Evolutionary conservation across 2,329 filamentous ascomycete species (phyloP), one percentile per base, ranked within the genome.

Genomic region (Sphaerostilbella broomeana): DNA sequence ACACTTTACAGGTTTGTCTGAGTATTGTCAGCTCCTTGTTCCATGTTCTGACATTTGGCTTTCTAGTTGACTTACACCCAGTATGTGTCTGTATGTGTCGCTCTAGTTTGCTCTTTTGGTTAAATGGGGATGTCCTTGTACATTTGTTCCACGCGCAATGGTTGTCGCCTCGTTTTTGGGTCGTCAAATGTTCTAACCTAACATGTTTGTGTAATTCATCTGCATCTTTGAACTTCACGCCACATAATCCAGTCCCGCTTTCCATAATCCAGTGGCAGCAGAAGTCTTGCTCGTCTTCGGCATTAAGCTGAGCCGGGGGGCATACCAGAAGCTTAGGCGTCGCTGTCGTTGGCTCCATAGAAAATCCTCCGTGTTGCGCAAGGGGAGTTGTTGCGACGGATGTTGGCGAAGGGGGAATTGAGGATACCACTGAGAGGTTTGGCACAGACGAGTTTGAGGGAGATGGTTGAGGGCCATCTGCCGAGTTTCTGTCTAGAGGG

Each of bases 41-140:
- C 12, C 21, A n/a, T 5, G n/a, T 10, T 24, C 5, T 5, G 9
- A 4, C 16, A 24, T 11, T 30, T 13, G 12, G 19, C 8, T 17
- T 5, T 10, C 22, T 28, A 7, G 8, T 37, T 33, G 13, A 65
- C 75, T 64, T 61, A 79, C 75, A 75, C 36, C 75, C 75, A 12
- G 78, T 81, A 53, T 83, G 79, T 3, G 73, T 77, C 48, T 80
- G 76, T 57, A 81, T 69, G 51, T 83, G 79, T 30, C 79, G 65
- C 47, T 80, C 77, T 13, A 82, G 64, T 52, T 83, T 82, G 54
- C 75, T 77, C 50, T 74, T 68, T 50, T 79, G 75, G 2, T 65
- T 67, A 46, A 81, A 81, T 12, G 70, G 68, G 4, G 64, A 64
- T 24, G 69, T 61, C 24, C 77, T 70, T 22, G 61, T 62, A 55